Evolutionary conservation across 371 early-diverging fungal genomes (phyloP), one percentile per base, ranked within the genome.

Genomic region (Nematocida displodere): DNA sequence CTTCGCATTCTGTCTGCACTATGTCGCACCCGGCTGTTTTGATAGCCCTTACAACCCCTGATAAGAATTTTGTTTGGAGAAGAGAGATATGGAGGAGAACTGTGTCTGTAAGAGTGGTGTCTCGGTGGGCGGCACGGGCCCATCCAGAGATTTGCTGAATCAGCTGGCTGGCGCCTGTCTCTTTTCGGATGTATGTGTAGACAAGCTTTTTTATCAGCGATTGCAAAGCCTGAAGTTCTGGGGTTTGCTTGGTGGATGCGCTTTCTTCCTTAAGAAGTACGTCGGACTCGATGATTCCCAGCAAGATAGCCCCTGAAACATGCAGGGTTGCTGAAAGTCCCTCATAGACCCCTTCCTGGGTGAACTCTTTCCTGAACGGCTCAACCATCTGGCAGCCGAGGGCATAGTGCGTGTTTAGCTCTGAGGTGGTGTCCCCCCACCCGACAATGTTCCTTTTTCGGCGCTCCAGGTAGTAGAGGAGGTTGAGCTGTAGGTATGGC

Each of bases 331-430:
- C 39, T 4, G 62, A 61, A 1, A 71, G 39, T 7, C 75, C 75
- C 52, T 61, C 49, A 33, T 61, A 71, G 11, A 71, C 40, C 1
- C 75, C 75, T 50, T 71, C 75, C 39, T 22, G 29, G 48, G 47
- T 47, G 39, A 71, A 71, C 61, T 71, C 62, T 26, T 61, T 71
- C 28, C 52, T 71, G 48, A 71, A 71, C 2, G 62, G 62, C 49
- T 50, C 61, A 31, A 48, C 29, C 28, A 22, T 28, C 2, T 15
- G 1, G 20, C 26, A 31, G 7, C 15, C 29, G 2, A n/a, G 59
- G 3, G 75, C 31, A 44, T 61, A 61, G 54, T 71, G 75, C 3
- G 17, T 62, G 11, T 29, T 7, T 13, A 20, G n/a, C n/a, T 3
- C 22, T 26, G 11, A 3, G 4, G 13, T 2, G 3, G 39, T 13